phyloP scores from a whole-genome alignment of 108 stramenopile genomes.

The Aurantiochytrium sp. region DNA sequence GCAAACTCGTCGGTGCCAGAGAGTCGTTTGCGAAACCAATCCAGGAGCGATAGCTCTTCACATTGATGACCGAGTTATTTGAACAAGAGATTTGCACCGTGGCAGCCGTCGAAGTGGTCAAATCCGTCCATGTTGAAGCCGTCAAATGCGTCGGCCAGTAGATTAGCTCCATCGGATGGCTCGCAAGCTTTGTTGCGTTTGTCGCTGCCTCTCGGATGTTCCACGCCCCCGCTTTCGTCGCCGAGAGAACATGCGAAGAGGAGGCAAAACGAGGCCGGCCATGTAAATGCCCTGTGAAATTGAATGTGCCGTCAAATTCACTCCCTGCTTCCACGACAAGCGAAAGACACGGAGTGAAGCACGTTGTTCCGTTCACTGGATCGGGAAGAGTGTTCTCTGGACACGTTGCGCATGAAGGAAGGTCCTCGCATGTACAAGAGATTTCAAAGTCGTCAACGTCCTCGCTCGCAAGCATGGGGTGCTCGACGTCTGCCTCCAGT shows the following conservation, averaged over 20 bases:
- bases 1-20: too few species aligned
- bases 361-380: not conserved
- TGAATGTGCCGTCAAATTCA: not conserved
- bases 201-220: too few species aligned
- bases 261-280: not conserved
- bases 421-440: not conserved
- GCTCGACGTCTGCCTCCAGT: not conserved
- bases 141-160: too few species aligned
- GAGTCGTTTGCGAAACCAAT: too few species aligned
- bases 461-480: not conserved
- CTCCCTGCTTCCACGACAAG: not conserved
- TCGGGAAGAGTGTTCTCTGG: not conserved
- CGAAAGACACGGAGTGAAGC: not conserved
- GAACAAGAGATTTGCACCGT: too few species aligned
- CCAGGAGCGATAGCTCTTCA: too few species aligned
- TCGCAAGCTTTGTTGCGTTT: too few species aligned
- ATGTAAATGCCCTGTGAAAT: not conserved
- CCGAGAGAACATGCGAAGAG: not conserved
- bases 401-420: not conserved
- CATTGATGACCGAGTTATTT: too few species aligned
- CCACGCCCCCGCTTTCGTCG: too few species aligned
- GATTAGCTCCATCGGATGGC: too few species aligned
- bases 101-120: too few species aligned
- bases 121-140: too few species aligned
- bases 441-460: not conserved